Evolutionary conservation across 78 protist species (phyloP).

Genomic region (Dictyostelium firmibasis): DNA sequence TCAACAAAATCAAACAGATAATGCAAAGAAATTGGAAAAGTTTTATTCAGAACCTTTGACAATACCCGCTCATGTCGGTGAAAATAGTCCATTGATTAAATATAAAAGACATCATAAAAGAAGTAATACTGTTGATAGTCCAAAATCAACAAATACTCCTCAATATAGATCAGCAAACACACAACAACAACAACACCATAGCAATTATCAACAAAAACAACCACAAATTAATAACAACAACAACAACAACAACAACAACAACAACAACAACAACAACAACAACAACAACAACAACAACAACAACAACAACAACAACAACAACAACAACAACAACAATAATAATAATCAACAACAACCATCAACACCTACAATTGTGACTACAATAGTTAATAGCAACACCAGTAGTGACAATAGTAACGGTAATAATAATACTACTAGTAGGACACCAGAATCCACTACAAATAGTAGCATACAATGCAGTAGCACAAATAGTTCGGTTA

Average conservation of each 20-base stretch:
- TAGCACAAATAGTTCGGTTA: neutral
- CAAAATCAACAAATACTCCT: neutral
- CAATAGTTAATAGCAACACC: neutral
- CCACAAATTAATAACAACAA: neutral
- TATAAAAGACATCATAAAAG: conserved; percentile 71
- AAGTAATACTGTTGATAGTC: conserved; percentile 65
- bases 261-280: neutral
- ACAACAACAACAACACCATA: too few species aligned
- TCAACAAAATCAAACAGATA: neutral
- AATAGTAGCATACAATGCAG: neutral
- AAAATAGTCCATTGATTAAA: conserved; percentile 68
- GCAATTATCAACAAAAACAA: neutral
- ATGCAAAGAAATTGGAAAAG: neutral
- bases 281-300: neutral
- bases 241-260: conserved; percentile 5
- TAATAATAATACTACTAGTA: neutral
- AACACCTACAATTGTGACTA: neutral
- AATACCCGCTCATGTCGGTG: conserved; percentile 56
- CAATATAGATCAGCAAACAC: conserved; percentile 5
- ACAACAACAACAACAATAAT: neutral
- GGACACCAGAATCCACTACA: neutral
- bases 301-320: neutral
- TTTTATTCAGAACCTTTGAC: conserved; percentile 56
- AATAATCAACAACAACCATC: conserved; percentile 7
- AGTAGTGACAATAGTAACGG: neutral